phyloP scores from a whole-genome alignment of 1,139 yeast species.

The Zygoascus sp. region DNA sequence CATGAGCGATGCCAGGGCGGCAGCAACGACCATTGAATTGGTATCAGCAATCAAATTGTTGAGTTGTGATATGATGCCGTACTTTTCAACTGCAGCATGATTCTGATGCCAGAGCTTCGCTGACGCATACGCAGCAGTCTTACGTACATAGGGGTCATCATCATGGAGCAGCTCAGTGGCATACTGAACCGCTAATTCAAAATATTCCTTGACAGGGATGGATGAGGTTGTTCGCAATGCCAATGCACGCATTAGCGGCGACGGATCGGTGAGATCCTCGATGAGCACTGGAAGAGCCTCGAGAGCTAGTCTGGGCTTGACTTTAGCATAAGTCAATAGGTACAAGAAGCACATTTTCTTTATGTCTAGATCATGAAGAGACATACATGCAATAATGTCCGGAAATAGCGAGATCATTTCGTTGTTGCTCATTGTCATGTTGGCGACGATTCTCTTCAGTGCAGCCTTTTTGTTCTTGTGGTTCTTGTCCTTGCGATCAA shows the following conservation, averaged over 20 bases:
- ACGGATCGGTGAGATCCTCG: conserved; percentile 46
- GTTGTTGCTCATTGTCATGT: conserved; percentile 73
- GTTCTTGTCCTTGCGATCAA: conserved; percentile 49
- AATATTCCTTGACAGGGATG: conserved; percentile 51
- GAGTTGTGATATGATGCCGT: conserved; percentile 49
- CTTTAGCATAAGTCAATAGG: conserved; percentile 55
- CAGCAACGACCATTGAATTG: conserved; percentile 61
- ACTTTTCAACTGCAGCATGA: conserved; percentile 43
- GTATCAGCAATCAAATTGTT: conserved; percentile 54
- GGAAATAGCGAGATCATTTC: conserved; percentile 68
- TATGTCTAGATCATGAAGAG: conserved; percentile 63
- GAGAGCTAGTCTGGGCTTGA: conserved; percentile 52
- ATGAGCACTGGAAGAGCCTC: conserved; percentile 55
- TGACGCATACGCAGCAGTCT: conserved; percentile 65
- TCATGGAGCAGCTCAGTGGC: conserved; percentile 44
- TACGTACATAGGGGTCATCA: conserved; percentile 57
- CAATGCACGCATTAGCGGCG: conserved; percentile 45
- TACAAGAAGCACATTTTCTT: conserved; percentile 57
- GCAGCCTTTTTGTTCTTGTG: conserved; percentile 51
- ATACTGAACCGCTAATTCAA: conserved; percentile 43
- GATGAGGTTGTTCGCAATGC: conserved; percentile 64
- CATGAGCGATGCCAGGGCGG: conserved; percentile 65
- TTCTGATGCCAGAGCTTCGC: conserved; percentile 64
- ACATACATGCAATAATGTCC: conserved; percentile 60
- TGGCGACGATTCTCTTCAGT: conserved; percentile 73